Evolutionary conservation across 176 grass and related monocot genomes (phyloP).

Genomic region (Rhynchospora breviuscula): DNA sequence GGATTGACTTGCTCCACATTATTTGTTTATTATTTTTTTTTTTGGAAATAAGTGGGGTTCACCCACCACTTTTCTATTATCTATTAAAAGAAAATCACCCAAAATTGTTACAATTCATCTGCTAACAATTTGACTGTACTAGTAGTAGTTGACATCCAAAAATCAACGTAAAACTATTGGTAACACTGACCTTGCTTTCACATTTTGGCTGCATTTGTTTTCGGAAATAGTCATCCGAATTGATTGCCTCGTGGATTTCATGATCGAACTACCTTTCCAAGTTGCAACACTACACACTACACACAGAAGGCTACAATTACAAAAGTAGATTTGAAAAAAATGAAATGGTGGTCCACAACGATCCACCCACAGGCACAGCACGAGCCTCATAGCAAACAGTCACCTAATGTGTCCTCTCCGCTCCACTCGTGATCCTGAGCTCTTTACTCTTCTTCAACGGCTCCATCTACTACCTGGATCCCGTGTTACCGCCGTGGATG

Average conservation of each 20-base stretch:
- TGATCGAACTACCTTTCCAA: not conserved
- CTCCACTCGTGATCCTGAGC: not conserved
- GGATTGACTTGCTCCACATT: not conserved
- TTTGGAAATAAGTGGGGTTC: too few species aligned
- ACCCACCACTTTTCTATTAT: too few species aligned
- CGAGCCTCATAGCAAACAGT: not conserved
- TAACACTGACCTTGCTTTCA: too few species aligned
- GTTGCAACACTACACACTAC: not conserved
- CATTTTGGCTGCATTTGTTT: too few species aligned
- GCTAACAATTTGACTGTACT: too few species aligned
- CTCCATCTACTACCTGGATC: not conserved
- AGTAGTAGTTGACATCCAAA: too few species aligned
- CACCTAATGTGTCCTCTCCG: not conserved
- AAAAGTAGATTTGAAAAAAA: not conserved
- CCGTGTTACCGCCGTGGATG: not conserved
- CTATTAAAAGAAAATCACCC: too few species aligned
- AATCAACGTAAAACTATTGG: too few species aligned
- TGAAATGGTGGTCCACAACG: not conserved
- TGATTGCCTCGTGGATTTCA: not conserved
- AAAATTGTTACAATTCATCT: too few species aligned
- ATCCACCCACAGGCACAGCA: not conserved
- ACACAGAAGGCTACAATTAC: not conserved
- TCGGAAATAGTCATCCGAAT: not conserved
- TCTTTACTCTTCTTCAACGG: not conserved
- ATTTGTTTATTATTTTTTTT: too few species aligned